Percentiles rank a stretch among this genome's conserved stretches.
Conservation (phyloP, 2,329 filamentous ascomycete genomes). For the Pseudogymnoascus pannorum region DNA sequence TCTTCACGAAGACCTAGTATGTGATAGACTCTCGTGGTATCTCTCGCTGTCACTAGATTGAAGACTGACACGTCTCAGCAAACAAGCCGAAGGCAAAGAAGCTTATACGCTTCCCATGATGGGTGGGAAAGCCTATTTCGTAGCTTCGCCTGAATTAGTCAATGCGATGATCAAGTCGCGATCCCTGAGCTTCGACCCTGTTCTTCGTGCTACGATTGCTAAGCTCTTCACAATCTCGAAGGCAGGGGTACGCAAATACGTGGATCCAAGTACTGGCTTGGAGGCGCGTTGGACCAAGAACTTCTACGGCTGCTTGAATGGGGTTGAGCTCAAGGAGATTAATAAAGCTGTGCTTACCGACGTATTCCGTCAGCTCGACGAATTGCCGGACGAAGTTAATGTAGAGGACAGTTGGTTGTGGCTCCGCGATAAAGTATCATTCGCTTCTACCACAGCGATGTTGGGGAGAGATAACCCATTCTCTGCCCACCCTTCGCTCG, state of each 20-base stretch:
- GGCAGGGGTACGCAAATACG: slow-evolving; percentile 26
- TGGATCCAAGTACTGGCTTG: too few relatives aligned
- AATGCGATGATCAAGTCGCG: slow-evolving; percentile 34
- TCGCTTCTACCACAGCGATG: slow-evolving; percentile 34
- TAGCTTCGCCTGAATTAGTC: slow-evolving; percentile 35
- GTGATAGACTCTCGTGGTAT: too few relatives aligned
- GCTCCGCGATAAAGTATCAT: slow-evolving; percentile 32
- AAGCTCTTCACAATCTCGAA: slow-evolving; percentile 23
- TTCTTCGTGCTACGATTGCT: slow-evolving; percentile 17
- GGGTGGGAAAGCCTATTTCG: slow-evolving; percentile 29
- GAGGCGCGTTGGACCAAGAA: too few relatives aligned
- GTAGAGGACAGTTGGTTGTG: slow-evolving; percentile 34
- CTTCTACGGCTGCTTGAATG: too few relatives aligned
- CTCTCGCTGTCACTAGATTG: too few relatives aligned
- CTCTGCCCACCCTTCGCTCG: slow-evolving; percentile 27
- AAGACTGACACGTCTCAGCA: too few relatives aligned
- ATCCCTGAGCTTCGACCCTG: slow-evolving; percentile 36
- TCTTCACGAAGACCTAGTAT: slow-evolving; percentile 34
- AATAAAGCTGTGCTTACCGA: slow-evolving; percentile 32
- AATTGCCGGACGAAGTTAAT: slow-evolving; percentile 20
- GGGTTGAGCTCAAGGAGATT: too few relatives aligned
- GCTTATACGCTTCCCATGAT: too few relatives aligned
- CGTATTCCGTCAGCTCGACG: slow-evolving; percentile 27
- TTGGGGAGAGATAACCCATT: slow-evolving; percentile 39
- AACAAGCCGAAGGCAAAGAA: too few relatives aligned